Conservation (phyloP, 1,139 yeast species). For the Hyphopichia pseudoburtonii region DNA sequence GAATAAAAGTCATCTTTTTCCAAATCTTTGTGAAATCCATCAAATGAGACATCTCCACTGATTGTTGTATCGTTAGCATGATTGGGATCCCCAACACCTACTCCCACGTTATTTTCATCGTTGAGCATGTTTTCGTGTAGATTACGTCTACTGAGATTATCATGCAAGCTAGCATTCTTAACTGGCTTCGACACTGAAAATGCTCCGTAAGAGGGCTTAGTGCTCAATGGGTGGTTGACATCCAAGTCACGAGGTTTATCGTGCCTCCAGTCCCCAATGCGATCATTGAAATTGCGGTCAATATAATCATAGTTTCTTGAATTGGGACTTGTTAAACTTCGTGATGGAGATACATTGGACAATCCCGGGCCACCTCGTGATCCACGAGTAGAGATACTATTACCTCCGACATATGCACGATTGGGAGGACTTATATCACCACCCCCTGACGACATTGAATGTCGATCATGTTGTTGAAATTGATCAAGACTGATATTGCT, state of each 20-base stretch:
- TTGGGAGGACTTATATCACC: not conserved
- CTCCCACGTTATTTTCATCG: not conserved
- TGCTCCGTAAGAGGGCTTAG: conserved; percentile 4
- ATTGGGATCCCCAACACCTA: no score
- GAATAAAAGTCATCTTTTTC: conserved; percentile 1
- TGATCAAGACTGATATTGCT: not conserved
- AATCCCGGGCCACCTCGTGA: not conserved
- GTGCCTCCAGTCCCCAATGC: conserved; percentile 1
- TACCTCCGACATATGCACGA: not conserved
- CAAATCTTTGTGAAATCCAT: not conserved
- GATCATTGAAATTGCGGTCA: conserved; percentile 1
- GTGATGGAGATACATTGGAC: not conserved
- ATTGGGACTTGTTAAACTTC: not conserved
- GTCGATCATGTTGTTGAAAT: not conserved
- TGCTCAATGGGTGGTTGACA: not conserved
- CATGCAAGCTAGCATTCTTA: conserved; percentile 1
- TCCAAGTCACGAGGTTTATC: not conserved
- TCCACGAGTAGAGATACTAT: no score
- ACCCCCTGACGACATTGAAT: not conserved
- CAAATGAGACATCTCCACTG: conserved; percentile 1
- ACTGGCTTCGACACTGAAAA: conserved; percentile 5
- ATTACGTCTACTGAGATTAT: conserved; percentile 6
- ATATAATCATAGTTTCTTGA: not conserved
- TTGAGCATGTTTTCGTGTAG: conserved; percentile 13
- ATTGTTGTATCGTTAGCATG: not conserved